phyloP scores from a whole-genome alignment of 2,329 filamentous ascomycete genomes.

The Hypoxylon sp. region DNA sequence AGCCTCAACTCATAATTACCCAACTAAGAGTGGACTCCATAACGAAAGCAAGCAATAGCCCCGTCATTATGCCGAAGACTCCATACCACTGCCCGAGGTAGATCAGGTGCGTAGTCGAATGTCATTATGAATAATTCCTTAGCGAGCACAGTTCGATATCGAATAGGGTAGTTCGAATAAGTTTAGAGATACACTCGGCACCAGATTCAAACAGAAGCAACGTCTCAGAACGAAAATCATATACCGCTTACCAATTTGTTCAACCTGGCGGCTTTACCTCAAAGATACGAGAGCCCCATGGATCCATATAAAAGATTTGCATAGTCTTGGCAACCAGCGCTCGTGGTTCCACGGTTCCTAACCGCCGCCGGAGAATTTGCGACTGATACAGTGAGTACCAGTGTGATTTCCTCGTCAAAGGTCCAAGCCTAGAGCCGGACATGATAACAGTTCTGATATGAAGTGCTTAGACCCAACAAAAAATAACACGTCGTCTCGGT shows the following conservation, averaged over 20 bases:
- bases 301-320: neutral
- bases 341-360: conserved; percentile 7
- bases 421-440: neutral
- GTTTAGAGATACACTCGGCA: conserved; percentile 3
- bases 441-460: conserved; percentile 18
- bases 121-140: neutral
- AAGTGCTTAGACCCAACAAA: conserved; percentile 24
- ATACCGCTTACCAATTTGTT: conserved; percentile 1
- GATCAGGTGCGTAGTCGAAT: neutral
- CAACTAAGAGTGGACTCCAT: conserved; percentile 11
- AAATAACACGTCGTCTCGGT: conserved; percentile 20
- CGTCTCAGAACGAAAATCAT: conserved; percentile 23
- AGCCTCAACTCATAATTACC: conserved; percentile 17
- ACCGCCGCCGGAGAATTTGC: conserved; percentile 8
- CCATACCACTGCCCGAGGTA: conserved; percentile 3
- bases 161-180: neutral
- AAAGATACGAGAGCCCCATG: neutral
- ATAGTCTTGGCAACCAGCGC: conserved; percentile 6
- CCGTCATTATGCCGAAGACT: conserved; percentile 7
- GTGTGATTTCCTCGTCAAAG: conserved; percentile 14
- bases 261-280: neutral
- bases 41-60: conserved; percentile 5
- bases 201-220: conserved; percentile 5
- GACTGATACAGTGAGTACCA: conserved; percentile 11
- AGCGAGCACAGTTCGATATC: conserved; percentile 3